A percentile compares a stretch with the other conserved stretches of the same genome.
Evolutionary conservation across 2,329 filamentous ascomycete species (phyloP).

Genomic region (Chaetomiaceae sp.): DNA sequence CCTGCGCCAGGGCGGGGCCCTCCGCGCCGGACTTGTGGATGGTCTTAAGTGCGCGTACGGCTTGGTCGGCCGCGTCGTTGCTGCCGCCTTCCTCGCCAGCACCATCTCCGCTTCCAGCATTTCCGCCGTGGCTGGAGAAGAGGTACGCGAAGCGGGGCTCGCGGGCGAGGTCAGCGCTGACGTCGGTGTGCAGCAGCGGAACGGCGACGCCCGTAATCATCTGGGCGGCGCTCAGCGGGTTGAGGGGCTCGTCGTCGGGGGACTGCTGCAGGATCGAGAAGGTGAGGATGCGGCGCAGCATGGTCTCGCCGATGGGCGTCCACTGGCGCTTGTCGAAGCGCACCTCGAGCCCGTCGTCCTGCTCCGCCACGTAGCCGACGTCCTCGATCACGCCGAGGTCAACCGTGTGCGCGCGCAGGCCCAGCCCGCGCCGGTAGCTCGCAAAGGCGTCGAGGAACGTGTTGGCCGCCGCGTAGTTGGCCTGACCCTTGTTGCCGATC

Average conservation of each 20-base stretch:
- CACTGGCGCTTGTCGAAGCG: not conserved
- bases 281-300: not conserved
- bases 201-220: no score
- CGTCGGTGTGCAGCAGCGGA: no score
- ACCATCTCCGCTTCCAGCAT: no score
- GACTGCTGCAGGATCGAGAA: not conserved
- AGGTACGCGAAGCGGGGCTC: no score
- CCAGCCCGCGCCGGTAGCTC: conserved; percentile 24
- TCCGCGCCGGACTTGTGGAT: no score
- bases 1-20: not conserved
- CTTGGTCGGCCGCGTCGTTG: no score
- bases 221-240: no score
- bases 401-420: not conserved
- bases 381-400: not conserved
- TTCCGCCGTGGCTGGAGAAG: no score
- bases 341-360: not conserved
- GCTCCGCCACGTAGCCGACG: not conserved
- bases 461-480: conserved; percentile 36
- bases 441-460: conserved; percentile 32
- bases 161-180: no score
- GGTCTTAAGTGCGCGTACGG: no score
- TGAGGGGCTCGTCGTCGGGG: no score
- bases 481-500: conserved; percentile 28
- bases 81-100: no score
- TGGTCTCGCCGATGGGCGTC: not conserved